A percentile compares a stretch with the other conserved stretches of the same genome.
phyloP scores from a whole-genome alignment of 176 grass and related monocot genomes.

The Otatea glauca region DNA sequence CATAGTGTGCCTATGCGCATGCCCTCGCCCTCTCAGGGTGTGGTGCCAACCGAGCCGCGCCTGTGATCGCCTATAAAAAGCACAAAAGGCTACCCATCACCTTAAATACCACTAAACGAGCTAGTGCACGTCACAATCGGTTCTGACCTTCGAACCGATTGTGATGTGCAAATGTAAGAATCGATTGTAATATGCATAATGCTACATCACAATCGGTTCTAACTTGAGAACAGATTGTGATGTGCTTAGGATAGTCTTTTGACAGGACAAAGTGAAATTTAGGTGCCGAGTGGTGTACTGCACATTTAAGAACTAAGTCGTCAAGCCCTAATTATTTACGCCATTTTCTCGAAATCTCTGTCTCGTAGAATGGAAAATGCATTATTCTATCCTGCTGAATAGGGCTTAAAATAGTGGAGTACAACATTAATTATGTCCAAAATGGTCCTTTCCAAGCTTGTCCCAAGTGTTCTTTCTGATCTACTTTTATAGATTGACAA shows the following conservation, averaged over 20 bases:
- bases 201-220: too few species aligned
- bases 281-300: not conserved
- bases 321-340: slow-evolving; percentile 46
- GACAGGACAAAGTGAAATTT: too few species aligned
- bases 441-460: slow-evolving; percentile 64
- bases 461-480: not conserved
- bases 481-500: too few species aligned
- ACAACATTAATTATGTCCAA: slow-evolving; percentile 56
- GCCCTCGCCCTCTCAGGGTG: not conserved
- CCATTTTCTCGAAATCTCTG: slow-evolving; percentile 57
- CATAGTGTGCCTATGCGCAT: not conserved
- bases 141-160: too few species aligned
- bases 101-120: not conserved
- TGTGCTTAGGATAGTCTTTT: too few species aligned
- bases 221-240: too few species aligned
- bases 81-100: too few species aligned
- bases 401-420: slow-evolving; percentile 50
- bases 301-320: slow-evolving; percentile 49
- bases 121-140: not conserved
- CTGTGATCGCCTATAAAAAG: not conserved
- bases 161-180: too few species aligned
- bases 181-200: too few species aligned
- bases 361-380: slow-evolving; percentile 60
- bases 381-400: slow-evolving; percentile 52
- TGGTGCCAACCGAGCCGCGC: not conserved